Base-by-base conservation (phyloP, 2,329 filamentous ascomycete genomes). In the Fusarium lyarnte region DNA sequence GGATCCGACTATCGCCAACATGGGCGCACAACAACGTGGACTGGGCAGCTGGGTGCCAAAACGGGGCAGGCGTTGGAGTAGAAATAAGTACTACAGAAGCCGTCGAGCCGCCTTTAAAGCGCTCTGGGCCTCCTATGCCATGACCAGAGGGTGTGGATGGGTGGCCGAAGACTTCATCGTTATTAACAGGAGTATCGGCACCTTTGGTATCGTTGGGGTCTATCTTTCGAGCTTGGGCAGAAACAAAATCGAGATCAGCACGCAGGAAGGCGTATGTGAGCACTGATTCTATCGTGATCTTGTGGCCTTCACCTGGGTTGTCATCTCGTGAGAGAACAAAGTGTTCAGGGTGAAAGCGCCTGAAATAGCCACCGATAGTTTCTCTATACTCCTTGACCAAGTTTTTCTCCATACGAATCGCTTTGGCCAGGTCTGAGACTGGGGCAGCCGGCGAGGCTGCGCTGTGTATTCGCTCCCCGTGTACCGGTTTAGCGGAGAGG, bases 71-170 rank as follows among this genome's bases (percentile, higher is more conserved):
- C 0, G 94, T 97, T 0, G 95, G 94, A 0, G 96, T 98, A 1
- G 94, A 97, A 62, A 99, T 94, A 78, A 99, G 87, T 2, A 92
- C 95, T 23, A 98, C 85, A 23, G 94, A 97, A 45, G 94, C 95
- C 3, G 96, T 99, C 58, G 94, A 97, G 63, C 96, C 96, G 67
- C 96, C 96, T 78, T 95, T 93, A 85, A 98, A 98, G 66, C 94
- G 92, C 33, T 87, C 90, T 5, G 87, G 82, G 13, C 93, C 93
- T 33, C 94, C 94, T 69, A 97, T 95, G 35, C 82, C 85, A 77
- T 87, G 87, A 38, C 84, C 86, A 4, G 85, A 90, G 19, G 88
- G 88, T 3, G 87, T 85, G 8, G 84, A 81, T 1, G 88, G 87
- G 7, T 82, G 81, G 36, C 94, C 93, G 7, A 97, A 87, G 47